phyloP scores from a whole-genome alignment of 176 grass and related monocot species.

The Secale cereale region DNA sequence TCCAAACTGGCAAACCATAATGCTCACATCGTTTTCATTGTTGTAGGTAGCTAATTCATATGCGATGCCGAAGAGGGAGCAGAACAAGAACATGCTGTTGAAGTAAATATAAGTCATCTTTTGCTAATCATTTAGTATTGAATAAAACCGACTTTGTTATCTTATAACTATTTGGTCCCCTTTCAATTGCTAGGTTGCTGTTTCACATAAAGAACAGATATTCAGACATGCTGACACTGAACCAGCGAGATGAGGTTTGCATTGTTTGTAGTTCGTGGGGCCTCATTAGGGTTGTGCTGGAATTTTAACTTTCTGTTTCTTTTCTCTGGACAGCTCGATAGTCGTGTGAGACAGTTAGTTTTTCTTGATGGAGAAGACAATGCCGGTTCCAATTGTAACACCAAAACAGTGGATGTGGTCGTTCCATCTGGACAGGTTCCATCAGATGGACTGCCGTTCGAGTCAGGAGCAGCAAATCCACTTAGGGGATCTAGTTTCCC shows the following conservation, averaged over 20 bases:
- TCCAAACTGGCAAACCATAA: neutral
- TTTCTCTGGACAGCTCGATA: slow-evolving; percentile 65
- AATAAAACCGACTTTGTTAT: slow-evolving; percentile 6
- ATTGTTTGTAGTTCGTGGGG: slow-evolving; percentile 12
- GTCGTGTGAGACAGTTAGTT: slow-evolving; percentile 59
- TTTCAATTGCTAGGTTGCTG: slow-evolving; percentile 55
- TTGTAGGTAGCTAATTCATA: slow-evolving; percentile 54
- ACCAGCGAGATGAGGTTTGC: slow-evolving; percentile 67
- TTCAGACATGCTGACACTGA: slow-evolving; percentile 51
- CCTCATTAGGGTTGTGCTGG: neutral
- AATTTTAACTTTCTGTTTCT: slow-evolving; percentile 23
- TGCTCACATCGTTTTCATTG: slow-evolving; percentile 6
- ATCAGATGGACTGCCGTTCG: slow-evolving; percentile 31
- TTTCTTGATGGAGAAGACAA: slow-evolving; percentile 60
- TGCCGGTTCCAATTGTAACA: slow-evolving; percentile 5
- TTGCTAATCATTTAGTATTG: slow-evolving; percentile 12
- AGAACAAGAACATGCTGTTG: slow-evolving; percentile 60
- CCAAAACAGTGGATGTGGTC: neutral
- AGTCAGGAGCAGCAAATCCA: slow-evolving; percentile 40
- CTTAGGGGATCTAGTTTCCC: slow-evolving; percentile 30
- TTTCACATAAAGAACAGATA: slow-evolving; percentile 93
- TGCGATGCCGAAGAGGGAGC: slow-evolving; percentile 54
- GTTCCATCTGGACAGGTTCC: slow-evolving; percentile 36
- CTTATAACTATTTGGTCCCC: slow-evolving; percentile 24
- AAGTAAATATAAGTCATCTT: slow-evolving; percentile 41